A percentile compares a stretch with the other conserved stretches of the same genome.
Evolutionary conservation across 2,329 filamentous ascomycete genomes (phyloP).

Genomic region (Neoarthrinium moseri): DNA sequence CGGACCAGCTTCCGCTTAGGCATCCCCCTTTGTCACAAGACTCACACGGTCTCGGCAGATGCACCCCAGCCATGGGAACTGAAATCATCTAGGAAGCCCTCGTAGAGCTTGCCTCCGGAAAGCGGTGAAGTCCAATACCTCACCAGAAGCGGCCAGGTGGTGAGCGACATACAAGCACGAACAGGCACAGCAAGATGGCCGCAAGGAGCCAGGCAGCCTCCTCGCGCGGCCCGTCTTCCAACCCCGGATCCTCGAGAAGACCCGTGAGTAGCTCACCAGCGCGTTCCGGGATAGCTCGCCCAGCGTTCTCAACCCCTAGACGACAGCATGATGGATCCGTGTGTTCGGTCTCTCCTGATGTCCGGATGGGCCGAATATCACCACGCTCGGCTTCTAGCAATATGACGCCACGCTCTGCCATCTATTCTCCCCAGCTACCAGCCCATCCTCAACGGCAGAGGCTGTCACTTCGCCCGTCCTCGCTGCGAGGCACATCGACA

Average conservation of each 20-base stretch:
- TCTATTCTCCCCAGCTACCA: constrained; percentile 23
- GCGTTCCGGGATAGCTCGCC: neutral
- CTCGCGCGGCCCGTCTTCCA: neutral
- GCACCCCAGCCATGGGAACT: too few species aligned
- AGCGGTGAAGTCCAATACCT: too few species aligned
- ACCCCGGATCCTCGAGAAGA: too few species aligned
- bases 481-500: constrained; percentile 13
- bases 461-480: constrained; percentile 21
- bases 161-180: neutral
- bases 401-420: constrained; percentile 14
- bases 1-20: too few species aligned
- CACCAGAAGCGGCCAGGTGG: neutral
- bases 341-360: neutral
- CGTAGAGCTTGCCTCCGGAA: too few species aligned
- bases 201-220: neutral
- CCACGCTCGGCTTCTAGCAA: too few species aligned
- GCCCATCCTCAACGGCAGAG: constrained; percentile 20
- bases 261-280: neutral
- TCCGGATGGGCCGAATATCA: too few species aligned
- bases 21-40: too few species aligned
- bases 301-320: neutral
- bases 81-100: too few species aligned
- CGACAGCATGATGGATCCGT: neutral
- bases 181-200: neutral
- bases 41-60: too few species aligned